These are phyloP conservation scores for Tripidium arundinaceum DNA, from an alignment of 202 grass and related monocot genomes.

Conservation along the genomic window DNA sequence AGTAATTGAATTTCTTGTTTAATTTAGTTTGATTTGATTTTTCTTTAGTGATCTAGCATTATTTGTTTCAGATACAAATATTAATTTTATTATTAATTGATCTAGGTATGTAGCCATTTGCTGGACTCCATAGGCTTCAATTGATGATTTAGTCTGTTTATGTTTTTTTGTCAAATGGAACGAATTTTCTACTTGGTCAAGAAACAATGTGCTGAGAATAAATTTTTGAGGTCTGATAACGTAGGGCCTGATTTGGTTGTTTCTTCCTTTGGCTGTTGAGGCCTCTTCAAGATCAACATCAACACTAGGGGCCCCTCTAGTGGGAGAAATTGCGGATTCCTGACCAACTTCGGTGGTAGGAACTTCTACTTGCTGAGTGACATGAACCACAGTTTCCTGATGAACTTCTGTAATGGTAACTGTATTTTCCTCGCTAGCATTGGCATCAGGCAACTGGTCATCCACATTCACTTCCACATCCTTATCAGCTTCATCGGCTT, in stretches of 20 bases:
- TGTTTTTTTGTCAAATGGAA: too few relatives aligned
- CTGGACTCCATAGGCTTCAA: too few relatives aligned
- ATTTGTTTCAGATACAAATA: too few relatives aligned
- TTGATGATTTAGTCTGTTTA: too few relatives aligned
- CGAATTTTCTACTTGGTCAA: too few relatives aligned
- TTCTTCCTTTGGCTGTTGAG: conserved; percentile 20
- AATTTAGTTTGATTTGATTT: neutral
- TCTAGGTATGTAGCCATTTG: too few relatives aligned
- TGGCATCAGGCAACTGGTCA: conserved; percentile 20
- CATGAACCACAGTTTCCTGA: conserved; percentile 36
- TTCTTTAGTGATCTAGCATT: too few relatives aligned
- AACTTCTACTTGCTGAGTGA: conserved; percentile 25
- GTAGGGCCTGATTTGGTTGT: too few relatives aligned
- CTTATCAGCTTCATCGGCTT: conserved; percentile 16
- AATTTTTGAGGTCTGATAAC: too few relatives aligned
- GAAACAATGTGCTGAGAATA: too few relatives aligned
- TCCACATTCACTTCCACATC: conserved; percentile 15
- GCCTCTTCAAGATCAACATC: conserved; percentile 38
- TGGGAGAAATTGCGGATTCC: neutral
- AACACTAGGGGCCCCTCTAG: neutral
- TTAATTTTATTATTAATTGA: too few relatives aligned
- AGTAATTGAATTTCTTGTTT: neutral
- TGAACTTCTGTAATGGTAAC: conserved; percentile 30
- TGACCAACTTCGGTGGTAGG: conserved; percentile 17
- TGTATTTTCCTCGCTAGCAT: conserved; percentile 25